Percentiles rank a stretch among this genome's conserved stretches.
phyloP scores from a whole-genome alignment of 169 alveolate genomes.

The Babesia microti region DNA sequence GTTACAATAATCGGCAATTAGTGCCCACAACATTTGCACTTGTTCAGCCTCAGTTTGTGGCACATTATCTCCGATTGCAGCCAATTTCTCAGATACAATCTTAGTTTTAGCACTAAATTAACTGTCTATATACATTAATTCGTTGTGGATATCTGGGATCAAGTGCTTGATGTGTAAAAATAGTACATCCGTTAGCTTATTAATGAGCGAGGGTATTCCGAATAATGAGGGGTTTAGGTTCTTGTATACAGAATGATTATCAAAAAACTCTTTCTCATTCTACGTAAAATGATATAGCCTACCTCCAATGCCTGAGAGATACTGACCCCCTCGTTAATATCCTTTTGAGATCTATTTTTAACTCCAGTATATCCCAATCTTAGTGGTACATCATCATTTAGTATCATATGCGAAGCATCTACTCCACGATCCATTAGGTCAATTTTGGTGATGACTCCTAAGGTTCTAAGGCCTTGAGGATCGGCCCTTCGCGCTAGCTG shows the following conservation, averaged over 20 bases:
- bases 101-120: constrained; percentile 38
- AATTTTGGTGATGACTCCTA: constrained; percentile 90
- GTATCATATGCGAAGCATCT: constrained; percentile 88
- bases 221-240: constrained; percentile 78
- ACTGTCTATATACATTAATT: constrained; percentile 59
- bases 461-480: constrained; percentile 88
- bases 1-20: constrained; percentile 95
- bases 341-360: constrained; percentile 83
- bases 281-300: constrained; percentile 4
- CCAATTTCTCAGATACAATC: constrained; percentile 63
- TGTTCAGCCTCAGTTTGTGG: constrained; percentile 81
- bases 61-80: constrained; percentile 81
- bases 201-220: constrained; percentile 90
- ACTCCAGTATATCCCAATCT: constrained; percentile 95
- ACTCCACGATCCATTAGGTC: constrained; percentile 98
- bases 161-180: constrained; percentile 88
- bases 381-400: constrained; percentile 89
- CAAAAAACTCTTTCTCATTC: constrained; percentile 81
- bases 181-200: constrained; percentile 88
- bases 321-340: constrained; percentile 78
- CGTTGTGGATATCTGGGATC: constrained; percentile 89
- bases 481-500: constrained; percentile 91
- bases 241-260: constrained; percentile 84
- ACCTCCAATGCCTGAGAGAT: constrained; percentile 78
- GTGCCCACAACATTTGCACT: constrained; percentile 90